Percentiles rank a stretch among this genome's conserved stretches.
Evolutionary conservation across 768 basidiomycete species (phyloP).

Genomic region (Clavulina sp.): DNA sequence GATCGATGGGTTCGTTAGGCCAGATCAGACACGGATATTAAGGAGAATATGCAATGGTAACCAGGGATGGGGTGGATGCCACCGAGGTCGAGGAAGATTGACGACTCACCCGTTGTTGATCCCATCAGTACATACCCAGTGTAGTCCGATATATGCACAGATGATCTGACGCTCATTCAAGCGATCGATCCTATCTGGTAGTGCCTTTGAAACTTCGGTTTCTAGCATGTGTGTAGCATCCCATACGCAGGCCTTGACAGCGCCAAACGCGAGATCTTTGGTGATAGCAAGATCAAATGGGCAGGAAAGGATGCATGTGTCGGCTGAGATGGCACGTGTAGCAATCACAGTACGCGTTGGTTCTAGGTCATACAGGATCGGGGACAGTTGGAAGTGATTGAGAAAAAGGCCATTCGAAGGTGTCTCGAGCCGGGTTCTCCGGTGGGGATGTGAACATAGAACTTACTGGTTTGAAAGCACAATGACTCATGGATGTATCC

Average conservation of each 20-base stretch:
- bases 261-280: conserved; percentile 26
- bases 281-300: conserved; percentile 53
- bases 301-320: conserved; percentile 43
- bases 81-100: too few relatives aligned
- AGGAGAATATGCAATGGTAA: too few relatives aligned
- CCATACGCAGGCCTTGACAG: conserved; percentile 19
- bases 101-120: too few relatives aligned
- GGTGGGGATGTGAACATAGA: not conserved
- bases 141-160: conserved; percentile 45
- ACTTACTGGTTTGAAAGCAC: conserved; percentile 27
- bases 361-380: conserved; percentile 24
- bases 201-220: not conserved
- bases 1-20: not conserved
- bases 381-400: not conserved
- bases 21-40: too few relatives aligned
- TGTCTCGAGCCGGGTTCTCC: too few relatives aligned
- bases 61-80: too few relatives aligned
- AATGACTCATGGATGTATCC: conserved; percentile 35
- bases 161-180: conserved; percentile 43
- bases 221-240: not conserved
- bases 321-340: conserved; percentile 26
- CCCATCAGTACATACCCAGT: conserved; percentile 28
- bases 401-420: too few relatives aligned
- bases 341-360: conserved; percentile 20
- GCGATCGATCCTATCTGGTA: not conserved